Percentiles rank a stretch among this genome's conserved stretches.
Conservation (phyloP, 495 filamentous ascomycete species). For the Parathielavia hyrcaniae region DNA sequence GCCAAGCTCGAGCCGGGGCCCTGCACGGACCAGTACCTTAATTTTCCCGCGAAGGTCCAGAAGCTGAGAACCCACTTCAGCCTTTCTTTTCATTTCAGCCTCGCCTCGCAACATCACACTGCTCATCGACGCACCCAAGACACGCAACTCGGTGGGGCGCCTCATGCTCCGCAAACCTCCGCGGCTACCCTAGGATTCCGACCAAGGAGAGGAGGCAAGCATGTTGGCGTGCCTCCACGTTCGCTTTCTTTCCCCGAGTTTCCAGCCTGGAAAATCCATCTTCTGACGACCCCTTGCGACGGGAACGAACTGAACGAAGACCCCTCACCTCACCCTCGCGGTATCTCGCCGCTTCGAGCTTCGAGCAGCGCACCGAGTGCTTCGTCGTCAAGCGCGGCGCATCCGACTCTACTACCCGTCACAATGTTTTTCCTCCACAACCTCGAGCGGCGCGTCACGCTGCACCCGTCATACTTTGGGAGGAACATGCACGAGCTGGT, state of each 20-base stretch:
- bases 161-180: background rate
- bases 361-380: background rate
- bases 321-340: background rate
- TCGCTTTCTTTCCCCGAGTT: background rate
- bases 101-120: background rate
- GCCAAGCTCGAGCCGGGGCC: background rate
- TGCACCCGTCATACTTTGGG: constrained; percentile 96
- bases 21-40: constrained; percentile 23
- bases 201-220: constrained; percentile 6
- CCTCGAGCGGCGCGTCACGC: constrained; percentile 82
- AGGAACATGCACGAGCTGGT: constrained; percentile 84
- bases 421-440: constrained; percentile 96
- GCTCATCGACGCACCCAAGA: background rate
- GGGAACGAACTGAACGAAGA: background rate
- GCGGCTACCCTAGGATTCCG: background rate
- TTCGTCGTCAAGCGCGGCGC: too few relatives aligned
- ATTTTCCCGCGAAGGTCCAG: background rate
- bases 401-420: background rate
- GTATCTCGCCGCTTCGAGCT: background rate
- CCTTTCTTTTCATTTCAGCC: constrained; percentile 6
- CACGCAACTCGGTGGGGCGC: background rate
- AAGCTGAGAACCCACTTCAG: background rate
- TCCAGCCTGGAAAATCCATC: background rate
- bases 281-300: background rate
- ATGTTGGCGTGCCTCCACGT: constrained; percentile 2